Base-by-base conservation (phyloP, 805 yeast species). In the Myxozyma neotropica region DNA sequence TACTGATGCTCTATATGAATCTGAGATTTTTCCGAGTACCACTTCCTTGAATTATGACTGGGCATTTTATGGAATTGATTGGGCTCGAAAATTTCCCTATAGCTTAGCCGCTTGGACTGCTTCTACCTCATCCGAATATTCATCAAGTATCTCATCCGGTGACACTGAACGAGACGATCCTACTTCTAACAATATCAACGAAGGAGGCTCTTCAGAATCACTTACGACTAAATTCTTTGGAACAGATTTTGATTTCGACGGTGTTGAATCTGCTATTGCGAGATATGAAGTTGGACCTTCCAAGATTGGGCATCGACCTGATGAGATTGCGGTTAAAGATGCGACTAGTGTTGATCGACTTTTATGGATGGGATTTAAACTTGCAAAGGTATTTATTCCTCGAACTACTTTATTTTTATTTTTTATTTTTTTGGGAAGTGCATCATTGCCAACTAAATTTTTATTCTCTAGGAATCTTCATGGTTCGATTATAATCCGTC, bases 261-360 rank as follows among this genome's bases (percentile, higher is more conserved):
- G n/a, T 15, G 44, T 31, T 12, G 26, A 45, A 15, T 27, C 10
- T 23, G 50, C 52, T 12, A 7, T 23, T 19, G 4, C n/a, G 27
- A 31, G 27, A 15, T 10, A 36, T 35, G 50, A 36, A 13, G 62
- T 55, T n/a, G 62, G 62, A 12, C 62, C 59, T 7, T 19, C 39
- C 7, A n/a, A 26, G 42, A 23, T 38, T 15, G 40, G 29, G 6
- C 13, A 17, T 17, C 36, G 17, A 2, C 24, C 17, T 24, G 27
- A 39, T 2, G 50, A 56, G 21, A 19, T 10, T 12, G 57, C 40
- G 1, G 24, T n/a, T 15, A 19, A 43, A 8, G 50, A 42, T 27
- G 19, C 57, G 17, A 31, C n/a, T 21, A 45, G 64, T 19, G 61
- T 60, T 24, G 64, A 60, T 26, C 35, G 64, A 10, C 42, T 60